phyloP scores from a whole-genome alignment of 805 yeast species.

The Cyberlindnera maclurae region DNA sequence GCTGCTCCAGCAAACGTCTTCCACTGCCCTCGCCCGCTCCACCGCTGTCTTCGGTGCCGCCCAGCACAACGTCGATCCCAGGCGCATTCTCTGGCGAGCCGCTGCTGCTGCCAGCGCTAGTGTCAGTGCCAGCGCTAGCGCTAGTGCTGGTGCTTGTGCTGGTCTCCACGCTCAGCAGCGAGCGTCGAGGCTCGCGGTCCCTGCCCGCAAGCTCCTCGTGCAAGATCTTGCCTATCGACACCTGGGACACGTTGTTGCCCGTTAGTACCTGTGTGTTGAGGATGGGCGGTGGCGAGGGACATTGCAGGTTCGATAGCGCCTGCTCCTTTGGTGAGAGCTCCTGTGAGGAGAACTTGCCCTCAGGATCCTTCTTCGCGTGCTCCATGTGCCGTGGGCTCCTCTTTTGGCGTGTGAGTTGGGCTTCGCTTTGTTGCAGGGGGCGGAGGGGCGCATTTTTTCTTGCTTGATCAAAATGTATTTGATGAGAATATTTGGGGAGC shows the following conservation, averaged over 20 bases:
- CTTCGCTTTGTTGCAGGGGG: too few relatives aligned
- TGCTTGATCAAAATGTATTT: too few relatives aligned
- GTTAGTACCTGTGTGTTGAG: slow-evolving; percentile 29
- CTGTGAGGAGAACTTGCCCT: slow-evolving; percentile 1
- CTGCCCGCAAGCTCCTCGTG: slow-evolving; percentile 8
- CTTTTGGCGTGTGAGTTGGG: neutral
- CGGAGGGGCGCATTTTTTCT: too few relatives aligned
- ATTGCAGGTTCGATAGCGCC: slow-evolving; percentile 51
- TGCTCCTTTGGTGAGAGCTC: slow-evolving; percentile 40
- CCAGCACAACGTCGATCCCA: too few relatives aligned
- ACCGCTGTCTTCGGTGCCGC: too few relatives aligned
- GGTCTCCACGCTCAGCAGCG: neutral
- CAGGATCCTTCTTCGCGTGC: neutral
- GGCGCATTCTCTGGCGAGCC: too few relatives aligned
- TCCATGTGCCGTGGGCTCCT: neutral
- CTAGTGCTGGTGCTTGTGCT: neutral
- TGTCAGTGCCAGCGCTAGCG: neutral
- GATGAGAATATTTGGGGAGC: too few relatives aligned
- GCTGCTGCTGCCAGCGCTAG: neutral
- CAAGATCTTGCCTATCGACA: slow-evolving; percentile 21
- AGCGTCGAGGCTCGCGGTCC: neutral
- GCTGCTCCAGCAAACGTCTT: slow-evolving; percentile 7
- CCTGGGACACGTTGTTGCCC: slow-evolving; percentile 20
- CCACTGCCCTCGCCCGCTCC: too few relatives aligned
- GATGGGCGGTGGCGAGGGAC: slow-evolving; percentile 74